Evolutionary conservation across 768 basidiomycete genomes (phyloP).

Genomic region (Mycena rosella): DNA sequence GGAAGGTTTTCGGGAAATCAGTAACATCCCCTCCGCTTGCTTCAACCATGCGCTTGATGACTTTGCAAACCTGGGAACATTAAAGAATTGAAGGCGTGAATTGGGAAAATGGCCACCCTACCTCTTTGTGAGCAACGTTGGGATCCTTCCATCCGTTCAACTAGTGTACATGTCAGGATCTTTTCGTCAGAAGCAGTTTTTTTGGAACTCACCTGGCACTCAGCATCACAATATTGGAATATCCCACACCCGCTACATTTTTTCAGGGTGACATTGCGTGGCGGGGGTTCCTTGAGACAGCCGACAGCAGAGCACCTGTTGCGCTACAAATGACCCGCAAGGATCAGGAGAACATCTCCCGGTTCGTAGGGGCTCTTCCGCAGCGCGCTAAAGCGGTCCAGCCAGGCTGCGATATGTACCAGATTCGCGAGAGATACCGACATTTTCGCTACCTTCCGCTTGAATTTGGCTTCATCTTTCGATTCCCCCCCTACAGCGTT

Average conservation of each 20-base stretch:
- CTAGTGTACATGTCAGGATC: background rate
- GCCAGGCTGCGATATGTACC: background rate
- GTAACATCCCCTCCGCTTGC: background rate
- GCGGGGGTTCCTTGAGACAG: background rate
- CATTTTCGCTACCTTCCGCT: background rate
- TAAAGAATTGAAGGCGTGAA: no score
- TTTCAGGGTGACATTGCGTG: background rate
- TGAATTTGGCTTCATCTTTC: background rate
- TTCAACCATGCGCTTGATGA: background rate
- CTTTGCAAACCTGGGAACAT: constrained; percentile 3
- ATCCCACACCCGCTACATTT: constrained; percentile 4
- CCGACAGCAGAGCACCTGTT: background rate
- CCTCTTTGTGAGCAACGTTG: constrained; percentile 8
- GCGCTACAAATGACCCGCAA: background rate
- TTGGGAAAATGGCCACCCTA: background rate
- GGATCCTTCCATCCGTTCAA: constrained; percentile 17
- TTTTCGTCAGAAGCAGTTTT: background rate
- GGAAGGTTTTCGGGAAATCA: background rate
- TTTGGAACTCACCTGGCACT: background rate
- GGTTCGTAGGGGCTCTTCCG: background rate
- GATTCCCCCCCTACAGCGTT: background rate
- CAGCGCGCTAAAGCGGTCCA: background rate
- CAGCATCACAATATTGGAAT: background rate
- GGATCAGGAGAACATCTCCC: background rate
- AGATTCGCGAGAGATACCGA: background rate